These are phyloP conservation scores for Funneliformis caledonium DNA, from an alignment of 371 early-diverging fungal genomes.

Conservation along the genomic window DNA sequence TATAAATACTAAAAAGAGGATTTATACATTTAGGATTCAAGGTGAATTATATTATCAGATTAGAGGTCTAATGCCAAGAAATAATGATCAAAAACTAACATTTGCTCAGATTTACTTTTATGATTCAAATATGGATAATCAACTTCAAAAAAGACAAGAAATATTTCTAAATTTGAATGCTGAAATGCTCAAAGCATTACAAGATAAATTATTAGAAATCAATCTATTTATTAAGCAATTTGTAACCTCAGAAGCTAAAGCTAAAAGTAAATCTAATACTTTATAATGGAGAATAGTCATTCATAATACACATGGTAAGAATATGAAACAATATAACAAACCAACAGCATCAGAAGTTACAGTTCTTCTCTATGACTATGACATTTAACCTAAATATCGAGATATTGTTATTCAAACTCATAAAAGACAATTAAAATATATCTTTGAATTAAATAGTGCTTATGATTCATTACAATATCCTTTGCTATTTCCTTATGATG, in stretches of 20 bases:
- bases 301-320: slow-evolving; percentile 7
- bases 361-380: neutral
- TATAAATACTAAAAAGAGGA: neutral
- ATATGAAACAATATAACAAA: neutral
- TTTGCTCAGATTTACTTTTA: slow-evolving; percentile 43
- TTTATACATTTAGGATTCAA: slow-evolving; percentile 40
- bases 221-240: neutral
- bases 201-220: neutral
- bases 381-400: too few relatives aligned
- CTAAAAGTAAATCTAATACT: neutral
- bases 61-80: slow-evolving; percentile 8
- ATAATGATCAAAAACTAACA: neutral
- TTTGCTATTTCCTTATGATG: slow-evolving; percentile 38
- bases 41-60: too few relatives aligned
- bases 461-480: slow-evolving; percentile 43
- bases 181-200: neutral
- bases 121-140: too few relatives aligned
- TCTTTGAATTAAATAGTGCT: neutral
- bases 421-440: too few relatives aligned
- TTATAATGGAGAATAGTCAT: neutral
- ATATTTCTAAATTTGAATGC: neutral
- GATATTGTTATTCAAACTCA: too few relatives aligned
- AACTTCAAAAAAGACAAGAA: neutral
- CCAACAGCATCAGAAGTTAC: neutral
- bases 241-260: neutral